A percentile compares a stretch with the other conserved stretches of the same genome.
phyloP scores from a whole-genome alignment of 306 rosid species.

The Medicago lupulina region DNA sequence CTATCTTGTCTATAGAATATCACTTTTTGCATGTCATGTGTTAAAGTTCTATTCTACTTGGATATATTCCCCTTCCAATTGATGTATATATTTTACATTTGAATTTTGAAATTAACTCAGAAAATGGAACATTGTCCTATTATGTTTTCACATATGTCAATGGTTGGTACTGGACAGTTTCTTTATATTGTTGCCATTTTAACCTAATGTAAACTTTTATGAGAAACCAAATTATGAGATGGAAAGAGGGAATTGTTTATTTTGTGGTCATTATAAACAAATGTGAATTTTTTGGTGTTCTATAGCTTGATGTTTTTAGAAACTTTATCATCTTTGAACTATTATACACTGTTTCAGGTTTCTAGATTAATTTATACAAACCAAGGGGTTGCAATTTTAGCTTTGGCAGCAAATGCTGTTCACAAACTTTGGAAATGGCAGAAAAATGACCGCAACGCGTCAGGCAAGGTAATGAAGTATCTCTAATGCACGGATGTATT shows the following conservation, averaged over 20 bases:
- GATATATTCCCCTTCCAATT: neutral
- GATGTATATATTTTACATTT: neutral
- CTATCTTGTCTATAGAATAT: slow-evolving; percentile 10
- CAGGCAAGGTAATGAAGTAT: slow-evolving; percentile 64
- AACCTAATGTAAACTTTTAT: slow-evolving; percentile 10
- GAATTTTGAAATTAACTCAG: neutral
- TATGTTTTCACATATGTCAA: neutral
- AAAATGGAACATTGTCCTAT: slow-evolving; percentile 3
- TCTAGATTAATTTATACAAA: slow-evolving; percentile 95
- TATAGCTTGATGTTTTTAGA: neutral
- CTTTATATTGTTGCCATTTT: neutral
- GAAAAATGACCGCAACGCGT: slow-evolving; percentile 71
- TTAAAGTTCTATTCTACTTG: neutral
- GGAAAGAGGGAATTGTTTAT: too few species aligned
- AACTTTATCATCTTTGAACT: slow-evolving; percentile 9
- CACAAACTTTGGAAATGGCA: slow-evolving; percentile 99
- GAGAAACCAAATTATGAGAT: neutral
- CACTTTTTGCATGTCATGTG: slow-evolving; percentile 2
- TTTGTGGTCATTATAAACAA: neutral
- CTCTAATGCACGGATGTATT: slow-evolving; percentile 30
- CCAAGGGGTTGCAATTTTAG: slow-evolving; percentile 89
- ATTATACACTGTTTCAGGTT: slow-evolving; percentile 65
- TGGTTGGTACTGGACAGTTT: slow-evolving; percentile 7
- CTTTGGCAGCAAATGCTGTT: slow-evolving; percentile 96
- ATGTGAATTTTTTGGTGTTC: neutral